These are phyloP conservation scores for Vitis hybrid DNA, from an alignment of 177 flowering plant genomes.

Conservation along the genomic window DNA sequence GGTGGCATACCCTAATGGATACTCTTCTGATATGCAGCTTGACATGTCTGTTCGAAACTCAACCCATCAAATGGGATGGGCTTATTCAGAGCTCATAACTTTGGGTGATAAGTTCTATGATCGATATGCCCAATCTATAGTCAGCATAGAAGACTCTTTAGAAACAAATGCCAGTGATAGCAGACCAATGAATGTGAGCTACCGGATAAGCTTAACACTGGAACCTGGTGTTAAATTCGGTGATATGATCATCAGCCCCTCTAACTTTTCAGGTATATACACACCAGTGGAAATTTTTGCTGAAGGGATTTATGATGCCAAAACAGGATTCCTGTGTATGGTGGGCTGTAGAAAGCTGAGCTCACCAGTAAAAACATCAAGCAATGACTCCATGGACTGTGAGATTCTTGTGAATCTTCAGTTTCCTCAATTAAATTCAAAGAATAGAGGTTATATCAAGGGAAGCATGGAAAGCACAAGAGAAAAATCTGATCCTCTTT, in stretches of 20 bases:
- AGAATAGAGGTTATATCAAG: conserved; percentile 23
- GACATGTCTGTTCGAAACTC: conserved; percentile 29
- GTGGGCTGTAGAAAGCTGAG: too few species aligned
- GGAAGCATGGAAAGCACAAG: conserved; percentile 62
- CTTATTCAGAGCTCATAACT: conserved; percentile 33
- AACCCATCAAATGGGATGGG: conserved; percentile 27
- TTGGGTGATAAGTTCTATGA: conserved; percentile 36
- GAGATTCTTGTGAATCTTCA: conserved; percentile 48
- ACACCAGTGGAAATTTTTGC: too few species aligned
- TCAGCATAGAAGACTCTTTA: too few species aligned
- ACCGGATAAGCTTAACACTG: too few species aligned
- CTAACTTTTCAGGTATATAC: too few species aligned
- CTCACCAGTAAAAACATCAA: too few species aligned
- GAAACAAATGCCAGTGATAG: too few species aligned
- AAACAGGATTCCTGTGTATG: too few species aligned
- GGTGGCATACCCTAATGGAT: conserved; percentile 36
- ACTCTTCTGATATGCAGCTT: conserved; percentile 47
- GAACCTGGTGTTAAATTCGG: too few species aligned
- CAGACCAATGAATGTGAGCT: too few species aligned
- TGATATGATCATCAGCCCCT: too few species aligned
- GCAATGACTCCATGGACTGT: conserved; percentile 32
- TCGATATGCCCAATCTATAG: neutral
- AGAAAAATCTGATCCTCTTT: conserved; percentile 41
- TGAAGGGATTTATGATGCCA: too few species aligned
- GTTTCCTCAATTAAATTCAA: conserved; percentile 42